Evolutionary conservation across 345 rosid species (phyloP), one percentile per base, ranked within the genome.

Genomic region (Ceriops zippeliana): DNA sequence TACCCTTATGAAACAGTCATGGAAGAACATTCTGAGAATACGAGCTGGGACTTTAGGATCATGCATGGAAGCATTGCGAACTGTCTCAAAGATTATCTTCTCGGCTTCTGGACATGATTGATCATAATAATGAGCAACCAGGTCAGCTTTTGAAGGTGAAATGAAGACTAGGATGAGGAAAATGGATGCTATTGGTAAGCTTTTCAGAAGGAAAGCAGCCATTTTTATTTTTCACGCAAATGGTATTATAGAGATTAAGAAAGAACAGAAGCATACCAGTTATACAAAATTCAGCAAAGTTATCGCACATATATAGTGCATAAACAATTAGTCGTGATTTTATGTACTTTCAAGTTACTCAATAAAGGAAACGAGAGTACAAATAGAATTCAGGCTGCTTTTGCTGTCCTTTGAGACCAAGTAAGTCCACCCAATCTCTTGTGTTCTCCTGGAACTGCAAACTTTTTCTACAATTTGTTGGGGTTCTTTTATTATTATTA

Each of bases 1-100:
- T 79, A 92, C 98, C 83, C 89, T 85, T 61, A 88, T 83, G 89
- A 90, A 90, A 67, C 95, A 92, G 62, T 92, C 98, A 62, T 90
- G 98, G 70, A 92, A 92, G 82, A 90, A 88, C 98, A 90, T 92
- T 70, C 96, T 73, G 2, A 92, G 90, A 30, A 90, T 74, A 22
- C 92, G 90, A 78, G 96, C 92, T 17, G 98, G 90, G 71, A 85
- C 96, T 78, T 87, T 86, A 5, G 90, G 84, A 76, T 90, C 98
- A 73, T 82, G 64, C 54, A 69, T 61, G 32, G 89, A 73, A 56
- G 98, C 96, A 35, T 90, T 85, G 1, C 21, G 82, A 35, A 88
- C 81, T 24, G 88, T 65, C n/a, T 87, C 74, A 2, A 70, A 74
- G 66, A 92, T 79, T 63, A 92, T 85, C 74, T 85, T 77, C 78